A percentile compares a stretch with the other conserved stretches of the same genome.
These are phyloP conservation scores for Colletotrichum spaethianum DNA, from an alignment of 2,329 filamentous ascomycete genomes.

Conservation along the genomic window DNA sequence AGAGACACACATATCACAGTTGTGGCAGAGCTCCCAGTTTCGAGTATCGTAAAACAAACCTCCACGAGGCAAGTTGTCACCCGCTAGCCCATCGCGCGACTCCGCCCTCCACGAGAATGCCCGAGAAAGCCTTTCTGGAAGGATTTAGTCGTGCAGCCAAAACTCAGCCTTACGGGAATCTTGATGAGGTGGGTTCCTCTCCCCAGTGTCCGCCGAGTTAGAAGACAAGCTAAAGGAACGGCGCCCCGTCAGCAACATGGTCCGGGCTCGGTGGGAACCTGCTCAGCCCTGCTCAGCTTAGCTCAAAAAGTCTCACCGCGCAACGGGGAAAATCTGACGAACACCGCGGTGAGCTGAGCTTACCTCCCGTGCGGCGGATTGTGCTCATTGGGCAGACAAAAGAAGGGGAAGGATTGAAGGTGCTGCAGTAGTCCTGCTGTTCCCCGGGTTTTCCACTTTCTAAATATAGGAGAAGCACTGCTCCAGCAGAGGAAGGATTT, in stretches of 20 bases:
- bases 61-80: not conserved
- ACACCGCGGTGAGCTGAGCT: not conserved
- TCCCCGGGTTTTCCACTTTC: constrained; percentile 19
- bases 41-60: not conserved
- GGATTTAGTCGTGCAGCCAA: not conserved
- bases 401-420: too few relatives aligned
- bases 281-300: constrained; percentile 20
- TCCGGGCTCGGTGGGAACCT: not conserved
- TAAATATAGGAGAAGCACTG: constrained; percentile 18
- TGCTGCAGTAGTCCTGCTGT: not conserved
- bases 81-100: not conserved
- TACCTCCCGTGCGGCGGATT: not conserved
- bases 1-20: not conserved
- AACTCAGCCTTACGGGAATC: not conserved
- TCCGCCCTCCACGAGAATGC: not conserved
- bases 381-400: not conserved
- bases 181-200: not conserved
- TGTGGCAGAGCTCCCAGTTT: not conserved
- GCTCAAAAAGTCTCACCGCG: not conserved
- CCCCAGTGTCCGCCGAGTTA: not conserved
- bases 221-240: not conserved
- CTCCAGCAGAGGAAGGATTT: not conserved
- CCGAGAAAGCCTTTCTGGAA: not conserved
- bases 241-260: constrained; percentile 2
- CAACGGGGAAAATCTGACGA: not conserved